Percentiles rank a stretch among this genome's conserved stretches.
Conservation (phyloP, 1,284 basidiomycete species). For the Quambalaria eucalypti region DNA sequence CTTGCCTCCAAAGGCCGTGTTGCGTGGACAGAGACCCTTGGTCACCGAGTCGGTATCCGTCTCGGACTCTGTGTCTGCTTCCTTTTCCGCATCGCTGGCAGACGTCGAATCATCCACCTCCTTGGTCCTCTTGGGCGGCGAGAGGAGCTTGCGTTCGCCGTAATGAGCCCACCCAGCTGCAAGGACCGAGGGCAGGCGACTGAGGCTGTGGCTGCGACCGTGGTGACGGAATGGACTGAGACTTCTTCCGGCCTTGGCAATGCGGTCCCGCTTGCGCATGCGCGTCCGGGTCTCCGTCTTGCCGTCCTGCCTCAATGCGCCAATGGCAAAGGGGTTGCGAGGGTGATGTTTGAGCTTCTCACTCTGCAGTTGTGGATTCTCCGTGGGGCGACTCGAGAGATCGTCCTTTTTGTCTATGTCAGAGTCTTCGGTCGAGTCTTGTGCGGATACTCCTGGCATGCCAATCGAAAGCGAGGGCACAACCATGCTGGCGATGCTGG, state of each 20-base stretch:
- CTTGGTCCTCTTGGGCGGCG: not conserved
- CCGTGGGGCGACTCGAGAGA: not conserved
- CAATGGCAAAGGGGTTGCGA: conserved; percentile 16
- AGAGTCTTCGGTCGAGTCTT: not conserved
- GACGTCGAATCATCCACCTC: not conserved
- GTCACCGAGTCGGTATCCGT: conserved; percentile 19
- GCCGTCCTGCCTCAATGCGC: conserved; percentile 18
- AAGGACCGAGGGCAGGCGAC: not conserved
- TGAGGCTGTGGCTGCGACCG: not conserved
- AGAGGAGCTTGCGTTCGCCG: not conserved
- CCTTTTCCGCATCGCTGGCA: conserved; percentile 2
- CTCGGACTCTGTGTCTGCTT: conserved; percentile 5
- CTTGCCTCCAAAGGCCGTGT: conserved; percentile 20
- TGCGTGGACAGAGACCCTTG: conserved; percentile 20
- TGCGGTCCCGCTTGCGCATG: conserved; percentile 8
- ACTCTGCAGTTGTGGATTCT: not conserved
- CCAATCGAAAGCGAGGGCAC: not conserved
- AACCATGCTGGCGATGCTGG: not conserved
- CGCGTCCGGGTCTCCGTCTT: conserved; percentile 2
- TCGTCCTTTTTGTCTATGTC: too few species aligned
- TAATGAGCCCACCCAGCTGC: not conserved
- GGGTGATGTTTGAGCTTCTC: not conserved
- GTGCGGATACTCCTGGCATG: not conserved
- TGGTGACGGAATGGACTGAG: conserved; percentile 4
- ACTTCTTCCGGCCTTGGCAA: conserved; percentile 4